Base-by-base conservation (phyloP, 2,329 filamentous ascomycete species). In the Diaporthe velutina region DNA sequence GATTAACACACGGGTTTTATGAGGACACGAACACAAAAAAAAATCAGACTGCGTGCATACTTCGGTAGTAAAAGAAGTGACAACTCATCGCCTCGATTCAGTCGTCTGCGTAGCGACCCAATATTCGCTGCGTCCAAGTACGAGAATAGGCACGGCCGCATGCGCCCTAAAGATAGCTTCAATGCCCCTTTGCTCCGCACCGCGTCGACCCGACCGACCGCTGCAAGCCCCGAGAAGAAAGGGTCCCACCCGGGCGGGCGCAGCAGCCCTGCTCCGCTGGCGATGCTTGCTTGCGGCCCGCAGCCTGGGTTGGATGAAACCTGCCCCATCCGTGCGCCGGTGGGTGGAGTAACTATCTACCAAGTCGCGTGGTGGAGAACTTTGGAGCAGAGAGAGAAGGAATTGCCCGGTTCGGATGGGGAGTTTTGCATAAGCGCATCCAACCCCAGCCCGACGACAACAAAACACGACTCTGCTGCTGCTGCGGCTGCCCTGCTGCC, bases 101-200 rank as follows among this genome's bases (percentile, higher is more conserved):
- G 64, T 67, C 33, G 45, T 67, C 45, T 52, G 64, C 64, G 64
- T 67, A 67, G 64, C 64, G 64, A 67, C 64, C 64, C 64, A 35
- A 67, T 52, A 28, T 52, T 67, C n/a, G 42, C 64, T 67, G 45
- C 64, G 45, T 25, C 48, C 45, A 52, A 67, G 45, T 67, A 67
- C 64, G 33, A 50, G 64, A 67, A 67, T 54, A 67, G 64, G 33
- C 33, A 38, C 64, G 64, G 64, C 64, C 64, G 64, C 64, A 67
- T 67, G 64, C 45, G 64, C 9, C 45, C 45, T 67, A 67, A 67
- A 52, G 64, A 67, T 38, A 67, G 64, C 64, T 67, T 67, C 64
- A 67, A 52, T 67, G 64, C 64, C 42, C 45, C 40, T 22, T 48
- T 33, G 60, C 28, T 48, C 61, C 42, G 61, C 30, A 35, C 9